Conservation (phyloP, 2,329 filamentous ascomycete genomes). For the Cladosporium halotolerans region DNA sequence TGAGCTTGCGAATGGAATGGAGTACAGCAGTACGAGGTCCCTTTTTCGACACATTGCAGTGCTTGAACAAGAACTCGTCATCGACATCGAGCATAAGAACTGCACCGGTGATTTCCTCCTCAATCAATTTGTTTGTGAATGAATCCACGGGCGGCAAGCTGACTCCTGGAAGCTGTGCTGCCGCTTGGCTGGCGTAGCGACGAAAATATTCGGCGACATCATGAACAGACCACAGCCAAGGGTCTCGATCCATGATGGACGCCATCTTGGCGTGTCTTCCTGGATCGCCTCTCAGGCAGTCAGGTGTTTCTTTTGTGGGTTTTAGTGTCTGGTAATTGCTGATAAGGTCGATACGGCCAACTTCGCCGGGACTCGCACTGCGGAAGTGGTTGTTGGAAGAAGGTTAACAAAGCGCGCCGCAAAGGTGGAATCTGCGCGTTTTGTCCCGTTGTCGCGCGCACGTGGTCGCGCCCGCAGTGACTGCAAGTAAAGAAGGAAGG, state of each 20-base stretch:
- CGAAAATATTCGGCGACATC: constrained; percentile 63
- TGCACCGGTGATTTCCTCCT: constrained; percentile 61
- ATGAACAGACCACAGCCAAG: constrained; percentile 67
- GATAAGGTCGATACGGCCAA: too few species aligned
- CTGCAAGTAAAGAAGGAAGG: too few species aligned
- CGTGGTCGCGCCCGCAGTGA: too few species aligned
- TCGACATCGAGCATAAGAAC: constrained; percentile 55
- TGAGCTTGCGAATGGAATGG: constrained; percentile 52
- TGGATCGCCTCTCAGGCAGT: too few species aligned
- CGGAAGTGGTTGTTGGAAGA: too few species aligned
- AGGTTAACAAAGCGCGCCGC: too few species aligned
- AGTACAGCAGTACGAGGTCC: constrained; percentile 54
- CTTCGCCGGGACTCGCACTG: too few species aligned
- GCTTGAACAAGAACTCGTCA: constrained; percentile 43
- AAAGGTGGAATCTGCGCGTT: too few species aligned
- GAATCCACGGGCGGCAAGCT: constrained; percentile 46
- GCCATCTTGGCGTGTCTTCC: not conserved
- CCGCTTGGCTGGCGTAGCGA: constrained; percentile 27
- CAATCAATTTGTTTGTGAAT: constrained; percentile 52
- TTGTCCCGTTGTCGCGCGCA: too few species aligned
- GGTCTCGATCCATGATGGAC: constrained; percentile 47
- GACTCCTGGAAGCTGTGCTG: constrained; percentile 23
- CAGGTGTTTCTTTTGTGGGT: too few species aligned
- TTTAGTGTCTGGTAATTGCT: too few species aligned
- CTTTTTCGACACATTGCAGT: constrained; percentile 52